A percentile compares a stretch with the other conserved stretches of the same genome.
Conservation (phyloP, 2,329 filamentous ascomycete genomes). For the Pestalotiopsis sp. region DNA sequence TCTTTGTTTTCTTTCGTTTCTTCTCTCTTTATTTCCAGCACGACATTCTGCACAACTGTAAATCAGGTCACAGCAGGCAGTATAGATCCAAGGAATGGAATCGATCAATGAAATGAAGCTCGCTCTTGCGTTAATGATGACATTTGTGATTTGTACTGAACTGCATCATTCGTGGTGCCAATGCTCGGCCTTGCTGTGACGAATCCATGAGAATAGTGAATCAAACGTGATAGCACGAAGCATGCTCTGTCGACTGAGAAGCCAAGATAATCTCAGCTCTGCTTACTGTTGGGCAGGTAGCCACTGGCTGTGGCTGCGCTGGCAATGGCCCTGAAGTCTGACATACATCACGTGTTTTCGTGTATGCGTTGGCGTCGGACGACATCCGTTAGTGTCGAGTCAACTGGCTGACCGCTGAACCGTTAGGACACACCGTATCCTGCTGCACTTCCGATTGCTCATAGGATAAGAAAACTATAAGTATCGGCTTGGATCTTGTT, state of each 20-base stretch:
- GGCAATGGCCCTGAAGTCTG: background rate
- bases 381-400: background rate
- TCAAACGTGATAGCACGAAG: background rate
- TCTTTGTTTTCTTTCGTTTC: background rate
- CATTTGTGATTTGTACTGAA: background rate
- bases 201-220: background rate
- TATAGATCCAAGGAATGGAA: background rate
- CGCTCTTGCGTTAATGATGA: background rate
- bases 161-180: background rate
- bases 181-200: background rate
- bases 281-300: background rate
- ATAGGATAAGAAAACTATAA: background rate
- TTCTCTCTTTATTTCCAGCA: background rate
- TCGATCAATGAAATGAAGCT: background rate
- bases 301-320: background rate
- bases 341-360: slow-evolving; percentile 4
- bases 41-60: background rate
- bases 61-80: background rate
- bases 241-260: background rate
- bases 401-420: background rate
- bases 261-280: background rate
- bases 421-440: background rate
- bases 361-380: background rate
- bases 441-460: background rate
- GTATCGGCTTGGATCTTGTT: background rate